Evolutionary conservation across 2,329 filamentous ascomycete genomes (phyloP), one percentile per base, ranked within the genome.

Genomic region (Beauveria sp.): DNA sequence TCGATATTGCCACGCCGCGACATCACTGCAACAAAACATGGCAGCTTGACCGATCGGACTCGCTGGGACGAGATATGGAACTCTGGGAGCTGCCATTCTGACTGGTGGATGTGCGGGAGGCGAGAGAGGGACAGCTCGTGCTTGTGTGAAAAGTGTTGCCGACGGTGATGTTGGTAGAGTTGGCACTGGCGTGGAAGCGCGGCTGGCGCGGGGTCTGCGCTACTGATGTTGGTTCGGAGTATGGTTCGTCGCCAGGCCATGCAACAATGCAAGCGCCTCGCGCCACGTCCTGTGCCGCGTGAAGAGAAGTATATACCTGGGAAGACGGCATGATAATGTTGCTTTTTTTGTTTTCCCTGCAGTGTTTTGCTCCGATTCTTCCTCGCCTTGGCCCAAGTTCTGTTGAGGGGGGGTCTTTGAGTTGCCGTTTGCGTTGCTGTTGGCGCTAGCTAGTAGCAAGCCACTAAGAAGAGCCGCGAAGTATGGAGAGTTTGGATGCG

Each of bases 201-300:
- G 58, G n/a, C 42, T 61, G 50, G 14, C 31, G 58, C 31, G 34
- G 48, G 46, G 22, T 31, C 1, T 59, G 49, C 48, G 57, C 57
- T 45, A 53, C 38, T 22, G 31, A 38, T 10, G 40, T 57, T 48
- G 60, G 60, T 28, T 57, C 60, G 4, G 20, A 20, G 48, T 66
- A 68, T 5, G 66, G 64, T 64, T 72, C 68, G 45, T 69, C 69
- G 24, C 65, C 54, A 0, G 70, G 70, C 71, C 70, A 71, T 28
- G 70, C 69, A 16, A 66, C 66, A 26, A 72, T 63, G 34, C 64
- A 68, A 20, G 70, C 70, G 49, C 70, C 70, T 28, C 61, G 60
- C 14, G 62, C 63, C 12, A 65, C 58, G 31, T 65, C 68, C 12
- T 62, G 52, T 9, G 68, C 70, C 4, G 70, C 70, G 12, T 69